Base-by-base conservation (phyloP, 257 asterid genomes). In the Solanum pinnatisectum region DNA sequence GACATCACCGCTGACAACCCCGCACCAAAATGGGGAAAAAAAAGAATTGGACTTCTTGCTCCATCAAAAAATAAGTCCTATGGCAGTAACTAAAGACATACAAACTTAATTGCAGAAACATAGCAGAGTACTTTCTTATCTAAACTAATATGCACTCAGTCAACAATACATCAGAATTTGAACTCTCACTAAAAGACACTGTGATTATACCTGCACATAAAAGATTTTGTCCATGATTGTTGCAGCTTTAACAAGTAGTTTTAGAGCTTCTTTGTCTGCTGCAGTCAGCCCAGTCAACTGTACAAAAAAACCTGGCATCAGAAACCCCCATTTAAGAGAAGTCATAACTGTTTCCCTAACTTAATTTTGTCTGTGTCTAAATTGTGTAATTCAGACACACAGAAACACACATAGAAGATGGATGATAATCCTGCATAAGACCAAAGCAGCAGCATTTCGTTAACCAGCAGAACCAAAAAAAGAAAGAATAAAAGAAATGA, bases 221-320 rank as follows among this genome's bases (percentile, higher is more conserved):
- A 94, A 95, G 90, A 97, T 97, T 40, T 92, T 91, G 86, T 97
- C 98, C 95, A 97, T 94, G 89, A 95, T 86, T 88, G 65, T 91
- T 86, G 99, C 98, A 90, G 98, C 99, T 90, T 91, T 93, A 84
- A 97, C 89, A 70, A 94, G 88, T 72, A 94, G 90, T 49, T 90
- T 79, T 85, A 97, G 91, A 85, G 94, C 95, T 90, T 95, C 96
- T 89, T 90, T 94, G 90, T 97, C 99, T 87, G 89, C 93, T 88
- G 86, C 92, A 90, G 94, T 91, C 89, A 97, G 93, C 87, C 95
- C 99, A 20, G 91, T 88, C 88, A 95, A 87, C 99, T 96, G 96
- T 39, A 52, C 90, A 87, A 36, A 87, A 73, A 59, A n/a, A 30
- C 5, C 44, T 46, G 49, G 56, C 35, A 22, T 89, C 56, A 67